Base-by-base conservation (phyloP, 1,284 basidiomycete species). In the Phylloporus sp. region DNA sequence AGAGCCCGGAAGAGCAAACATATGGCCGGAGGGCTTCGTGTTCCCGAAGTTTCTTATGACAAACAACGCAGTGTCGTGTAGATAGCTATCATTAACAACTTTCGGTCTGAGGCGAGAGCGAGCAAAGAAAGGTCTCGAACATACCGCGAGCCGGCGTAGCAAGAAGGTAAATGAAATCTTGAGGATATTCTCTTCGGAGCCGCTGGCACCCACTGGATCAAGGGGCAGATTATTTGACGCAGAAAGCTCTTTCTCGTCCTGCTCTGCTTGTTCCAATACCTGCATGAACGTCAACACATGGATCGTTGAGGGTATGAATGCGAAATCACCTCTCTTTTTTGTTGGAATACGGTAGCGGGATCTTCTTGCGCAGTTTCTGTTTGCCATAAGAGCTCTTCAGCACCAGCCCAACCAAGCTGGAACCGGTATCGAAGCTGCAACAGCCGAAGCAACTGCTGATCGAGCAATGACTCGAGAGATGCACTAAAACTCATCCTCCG, bases 21-120 rank as follows among this genome's bases (percentile, higher is more conserved):
- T 90, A 91, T 8, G 89, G 89, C 74, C 90, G 90, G 66, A 91
- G 84, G 0, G 86, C 86, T 69, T 88, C 88, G 67, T 84, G 86
- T 58, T 80, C 81, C 15, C 81, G 71, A 43, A 91, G 82, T 66
- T 83, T 85, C 69, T 86, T 85, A 67, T 91, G 89, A 74, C 89
- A 91, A 12, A 90, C 86, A 19, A 89, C 80, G 70, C 89, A 91
- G 72, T 86, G 90, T 29, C 85, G 83, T 1, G 87, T 85, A 69
- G 88, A 90, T 19, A 91, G 82, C 89, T 91, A 59, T 55, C 39
- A 64, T 60, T 27, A 56, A 39, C 25, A 29, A 20, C 41, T 3
- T 25, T 20, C n/a, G 27, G 23, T 29, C 17, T 25, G 10, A 20
- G 8, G 19, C 19, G 39, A 27, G 23, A 60, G 19, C 15, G 12